Base-by-base conservation (phyloP, 2,329 filamentous ascomycete species). In the Cladosporium sp. region DNA sequence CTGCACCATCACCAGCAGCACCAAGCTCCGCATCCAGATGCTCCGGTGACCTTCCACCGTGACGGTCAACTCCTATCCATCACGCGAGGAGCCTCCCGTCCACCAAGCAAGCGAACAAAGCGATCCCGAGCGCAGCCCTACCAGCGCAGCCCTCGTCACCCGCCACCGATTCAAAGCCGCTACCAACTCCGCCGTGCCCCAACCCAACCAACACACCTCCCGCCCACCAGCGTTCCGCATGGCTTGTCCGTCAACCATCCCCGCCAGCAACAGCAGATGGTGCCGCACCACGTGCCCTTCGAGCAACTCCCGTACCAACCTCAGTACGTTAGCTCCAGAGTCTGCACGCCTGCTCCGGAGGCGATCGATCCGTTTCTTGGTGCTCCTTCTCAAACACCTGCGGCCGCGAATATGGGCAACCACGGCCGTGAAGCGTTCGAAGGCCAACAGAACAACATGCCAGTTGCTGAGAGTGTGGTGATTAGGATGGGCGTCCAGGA, bases 341-440 rank as follows among this genome's bases (percentile, higher is more conserved):
- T 71, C 59, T 72, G 71, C 46, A 71, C 70, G 16, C 70, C 71
- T 14, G 64, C 66, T 12, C 69, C 68, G 14, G 67, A 67, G 29
- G 57, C 66, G 8, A 49, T 65, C n/a, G 62, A 65, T 53, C 62
- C 62, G 3, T 50, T 53, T 23, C 62, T 65, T 14, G 29, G 21
- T 0, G 56, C 18, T n/a, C n/a, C 58, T 35, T 26, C 29, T 37
- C 44, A 28, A 10, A n/a, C 35, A 21, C 33, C 49, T 29, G 26
- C 44, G 21, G 33, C 31, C 31, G 21, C 33, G 2, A 26, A 26
- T 21, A 64, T 56, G 62, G 52, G 52, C 29, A 11, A 33, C 1
- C 52, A 33, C 11, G 52, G 18, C 8, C 5, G 28, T 10, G 26
- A 23, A 28, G 37, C 8, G 40, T 35, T 29, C n/a, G 35, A 23